Base-by-base conservation (phyloP, 139 green algal species). In the Coccomyxa sp. region DNA sequence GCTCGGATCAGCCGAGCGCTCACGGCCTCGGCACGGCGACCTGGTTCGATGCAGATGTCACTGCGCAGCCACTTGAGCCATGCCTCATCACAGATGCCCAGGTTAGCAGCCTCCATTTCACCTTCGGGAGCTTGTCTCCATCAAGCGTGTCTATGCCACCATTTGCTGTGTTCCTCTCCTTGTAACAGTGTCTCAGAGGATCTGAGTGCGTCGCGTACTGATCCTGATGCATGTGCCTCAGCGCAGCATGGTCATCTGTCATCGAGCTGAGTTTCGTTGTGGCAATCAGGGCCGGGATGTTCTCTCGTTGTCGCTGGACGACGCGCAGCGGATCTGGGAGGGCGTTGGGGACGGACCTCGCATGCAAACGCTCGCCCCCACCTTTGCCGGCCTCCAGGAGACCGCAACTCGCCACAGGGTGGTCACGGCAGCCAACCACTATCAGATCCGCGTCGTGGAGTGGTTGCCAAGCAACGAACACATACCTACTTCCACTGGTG, bases 21-120 rank as follows among this genome's bases (percentile, higher is more conserved):
- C 93, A 97, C 67, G 94, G 94, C 14, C 84, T 97, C 28, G 94
- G 88, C 57, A 97, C 94, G 21, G 59, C 88, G 32, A 21, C 60
- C 27, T 97, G 94, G 94, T 93, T 96, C 82, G 76, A 67, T 0
- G 67, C 68, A 28, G 89, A 93, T 28, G 32, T 89, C 27, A 79
- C 81, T 13, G 57, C 74, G 32, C 31, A 83, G 76, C 58, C 51
- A 28, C 58, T 86, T 23, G 28, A 32, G n/a, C 66, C 79, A 0
- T n/a, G 58, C 17, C 27, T 79, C 63, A 71, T 71, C 63, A 21
- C 63, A 71, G 63, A 25, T 71, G 63, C 63, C 63, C 18, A 71
- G 18, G 63, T 71, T 21, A 71, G 7, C 18, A 28, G 18, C 63
- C 63, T 71, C 1, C 1, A 71, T 9, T 7, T 51, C 38, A 51